Conservation (phyloP, 1,284 basidiomycete genomes). For the Garcileccinum viscosum region DNA sequence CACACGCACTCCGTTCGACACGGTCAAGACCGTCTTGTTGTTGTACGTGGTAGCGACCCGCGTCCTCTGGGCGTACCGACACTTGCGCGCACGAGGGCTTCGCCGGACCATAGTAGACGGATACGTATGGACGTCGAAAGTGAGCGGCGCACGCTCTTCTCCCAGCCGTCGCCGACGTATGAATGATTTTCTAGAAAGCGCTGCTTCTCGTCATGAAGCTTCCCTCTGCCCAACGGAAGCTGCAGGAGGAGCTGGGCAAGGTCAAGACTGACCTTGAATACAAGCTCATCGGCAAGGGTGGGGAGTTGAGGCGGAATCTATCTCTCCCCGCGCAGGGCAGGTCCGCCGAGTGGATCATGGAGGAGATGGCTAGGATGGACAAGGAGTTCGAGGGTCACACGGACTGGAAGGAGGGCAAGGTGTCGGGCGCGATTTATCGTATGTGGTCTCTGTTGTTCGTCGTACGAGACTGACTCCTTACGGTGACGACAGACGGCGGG, state of each 20-base stretch:
- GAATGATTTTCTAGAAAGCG: slow-evolving; percentile 44
- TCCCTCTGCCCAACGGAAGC: slow-evolving; percentile 71
- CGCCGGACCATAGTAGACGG: slow-evolving; percentile 55
- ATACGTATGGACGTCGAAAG: slow-evolving; percentile 65
- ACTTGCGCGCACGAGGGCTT: slow-evolving; percentile 79
- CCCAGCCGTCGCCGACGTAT: neutral
- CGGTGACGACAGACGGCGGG: slow-evolving; percentile 70
- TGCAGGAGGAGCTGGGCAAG: slow-evolving; percentile 74
- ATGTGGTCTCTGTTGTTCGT: slow-evolving; percentile 39
- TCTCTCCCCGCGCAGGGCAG: slow-evolving; percentile 73
- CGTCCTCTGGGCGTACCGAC: slow-evolving; percentile 61
- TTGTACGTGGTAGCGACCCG: slow-evolving; percentile 65
- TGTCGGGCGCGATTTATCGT: slow-evolving; percentile 91
- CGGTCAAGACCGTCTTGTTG: slow-evolving; percentile 66
- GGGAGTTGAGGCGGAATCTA: slow-evolving; percentile 66
- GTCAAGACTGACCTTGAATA: slow-evolving; percentile 70
- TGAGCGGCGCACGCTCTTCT: slow-evolving; percentile 36
- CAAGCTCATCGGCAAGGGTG: slow-evolving; percentile 71
- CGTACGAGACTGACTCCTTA: slow-evolving; percentile 4
- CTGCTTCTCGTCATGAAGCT: slow-evolving; percentile 69
- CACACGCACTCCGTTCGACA: slow-evolving; percentile 44
- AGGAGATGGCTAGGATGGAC: slow-evolving; percentile 84
- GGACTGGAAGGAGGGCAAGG: slow-evolving; percentile 78
- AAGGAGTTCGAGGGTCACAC: slow-evolving; percentile 50
- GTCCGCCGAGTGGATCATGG: slow-evolving; percentile 77